A percentile compares a stretch with the other conserved stretches of the same genome.
These are phyloP conservation scores for Backusella westeae DNA, from an alignment of 192 early-diverging fungal species.

Conservation along the genomic window DNA sequence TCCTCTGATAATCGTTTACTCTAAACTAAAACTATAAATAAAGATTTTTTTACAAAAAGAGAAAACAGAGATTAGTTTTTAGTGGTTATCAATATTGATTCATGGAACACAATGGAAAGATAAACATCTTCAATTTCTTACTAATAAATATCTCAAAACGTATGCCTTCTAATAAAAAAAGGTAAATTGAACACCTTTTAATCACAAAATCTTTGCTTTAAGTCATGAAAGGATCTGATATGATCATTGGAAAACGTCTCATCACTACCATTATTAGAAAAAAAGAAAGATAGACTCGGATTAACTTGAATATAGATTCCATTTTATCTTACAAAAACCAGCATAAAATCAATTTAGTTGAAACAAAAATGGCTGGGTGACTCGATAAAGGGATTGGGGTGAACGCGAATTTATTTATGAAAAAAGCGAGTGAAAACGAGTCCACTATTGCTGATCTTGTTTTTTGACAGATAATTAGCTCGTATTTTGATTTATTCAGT, in stretches of 20 bases:
- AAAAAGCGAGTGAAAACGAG: background rate
- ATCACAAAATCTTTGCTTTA: background rate
- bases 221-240: background rate
- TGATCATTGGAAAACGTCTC: background rate
- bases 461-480: too few relatives aligned
- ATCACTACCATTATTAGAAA: background rate
- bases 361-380: too few relatives aligned
- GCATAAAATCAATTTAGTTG: background rate
- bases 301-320: background rate
- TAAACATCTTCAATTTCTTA: background rate
- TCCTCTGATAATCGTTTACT: background rate
- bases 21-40: background rate
- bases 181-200: background rate
- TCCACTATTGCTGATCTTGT: too few relatives aligned
- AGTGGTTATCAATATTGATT: background rate
- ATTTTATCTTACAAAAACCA: background rate
- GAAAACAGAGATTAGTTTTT: background rate
- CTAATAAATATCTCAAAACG: background rate
- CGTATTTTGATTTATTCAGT: background rate
- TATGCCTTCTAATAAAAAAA: background rate
- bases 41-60: conserved; percentile 9
- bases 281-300: too few relatives aligned
- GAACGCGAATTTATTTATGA: background rate
- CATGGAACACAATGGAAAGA: background rate
- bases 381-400: background rate